phyloP scores from a whole-genome alignment of 202 grass and related monocot species.

The Cymbopogon flexuosus region DNA sequence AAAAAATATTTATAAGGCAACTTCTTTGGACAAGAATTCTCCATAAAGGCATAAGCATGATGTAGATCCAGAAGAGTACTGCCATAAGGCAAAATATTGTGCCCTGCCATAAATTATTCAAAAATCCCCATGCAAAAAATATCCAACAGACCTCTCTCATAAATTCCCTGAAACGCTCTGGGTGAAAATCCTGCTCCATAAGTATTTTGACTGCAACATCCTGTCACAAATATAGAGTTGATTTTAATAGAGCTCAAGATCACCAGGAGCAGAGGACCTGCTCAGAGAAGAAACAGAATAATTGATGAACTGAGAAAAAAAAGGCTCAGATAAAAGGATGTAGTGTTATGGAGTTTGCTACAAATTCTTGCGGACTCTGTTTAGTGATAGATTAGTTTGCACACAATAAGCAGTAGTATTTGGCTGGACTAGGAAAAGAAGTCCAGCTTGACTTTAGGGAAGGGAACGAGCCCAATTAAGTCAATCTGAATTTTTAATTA shows the following conservation, averaged over 20 bases:
- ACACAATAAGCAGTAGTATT: neutral
- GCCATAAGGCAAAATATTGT: neutral
- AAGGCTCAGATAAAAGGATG: neutral
- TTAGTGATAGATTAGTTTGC: slow-evolving; percentile 1
- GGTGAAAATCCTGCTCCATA: slow-evolving; percentile 98
- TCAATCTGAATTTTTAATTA: neutral
- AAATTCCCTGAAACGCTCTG: slow-evolving; percentile 81
- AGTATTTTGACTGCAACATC: slow-evolving; percentile 99
- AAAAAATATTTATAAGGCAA: slow-evolving; percentile 8
- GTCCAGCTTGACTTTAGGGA: neutral
- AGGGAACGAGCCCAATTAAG: neutral
- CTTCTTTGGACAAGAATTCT: neutral
- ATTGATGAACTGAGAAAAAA: neutral
- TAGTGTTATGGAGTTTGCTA: neutral
- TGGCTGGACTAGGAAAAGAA: neutral
- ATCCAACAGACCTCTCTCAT: slow-evolving; percentile 78
- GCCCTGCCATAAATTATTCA: neutral
- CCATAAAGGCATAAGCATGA: slow-evolving; percentile 24
- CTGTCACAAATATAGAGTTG: slow-evolving; percentile 40
- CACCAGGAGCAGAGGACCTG: neutral
- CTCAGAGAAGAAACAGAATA: neutral
- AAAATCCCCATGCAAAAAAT: neutral
- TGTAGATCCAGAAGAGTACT: neutral
- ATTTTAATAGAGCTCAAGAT: slow-evolving; percentile 16
- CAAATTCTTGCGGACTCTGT: neutral